phyloP scores from a whole-genome alignment of 345 rosid genomes.

The Boechera divaricarpa region DNA sequence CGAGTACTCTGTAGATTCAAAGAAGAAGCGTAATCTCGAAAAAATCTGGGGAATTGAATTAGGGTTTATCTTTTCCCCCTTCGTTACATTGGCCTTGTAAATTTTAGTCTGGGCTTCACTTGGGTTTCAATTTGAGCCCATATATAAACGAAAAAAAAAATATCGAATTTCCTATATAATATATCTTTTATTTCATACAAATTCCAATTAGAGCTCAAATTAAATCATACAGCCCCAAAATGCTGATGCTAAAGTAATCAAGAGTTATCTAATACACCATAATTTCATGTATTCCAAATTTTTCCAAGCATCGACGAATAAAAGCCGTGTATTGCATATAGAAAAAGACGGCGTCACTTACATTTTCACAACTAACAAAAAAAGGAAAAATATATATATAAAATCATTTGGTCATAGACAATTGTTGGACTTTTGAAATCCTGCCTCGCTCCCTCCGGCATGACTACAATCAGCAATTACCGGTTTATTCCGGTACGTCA shows the following conservation, averaged over 20 bases:
- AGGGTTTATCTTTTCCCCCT: conserved; percentile 39
- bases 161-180: too few relatives aligned
- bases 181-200: not conserved
- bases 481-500: conserved; percentile 52
- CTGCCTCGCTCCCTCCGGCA: conserved; percentile 60
- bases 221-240: not conserved
- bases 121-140: conserved; percentile 9
- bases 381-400: not conserved
- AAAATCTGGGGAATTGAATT: not conserved
- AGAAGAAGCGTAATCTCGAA: conserved; percentile 6
- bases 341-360: not conserved
- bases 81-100: not conserved
- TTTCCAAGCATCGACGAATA: not conserved
- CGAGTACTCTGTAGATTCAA: not conserved
- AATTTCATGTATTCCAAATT: too few relatives aligned
- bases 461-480: conserved; percentile 58
- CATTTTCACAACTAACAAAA: not conserved
- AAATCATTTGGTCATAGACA: conserved; percentile 43
- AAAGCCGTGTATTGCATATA: not conserved
- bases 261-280: too few relatives aligned
- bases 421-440: conserved; percentile 45
- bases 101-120: not conserved
- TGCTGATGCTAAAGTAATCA: not conserved
- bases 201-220: not conserved
- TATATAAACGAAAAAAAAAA: not conserved